Percentiles rank a stretch among this genome's conserved stretches.
These are phyloP conservation scores for Hypoxylon trugodes DNA, from an alignment of 495 filamentous ascomycete genomes.

Conservation along the genomic window DNA sequence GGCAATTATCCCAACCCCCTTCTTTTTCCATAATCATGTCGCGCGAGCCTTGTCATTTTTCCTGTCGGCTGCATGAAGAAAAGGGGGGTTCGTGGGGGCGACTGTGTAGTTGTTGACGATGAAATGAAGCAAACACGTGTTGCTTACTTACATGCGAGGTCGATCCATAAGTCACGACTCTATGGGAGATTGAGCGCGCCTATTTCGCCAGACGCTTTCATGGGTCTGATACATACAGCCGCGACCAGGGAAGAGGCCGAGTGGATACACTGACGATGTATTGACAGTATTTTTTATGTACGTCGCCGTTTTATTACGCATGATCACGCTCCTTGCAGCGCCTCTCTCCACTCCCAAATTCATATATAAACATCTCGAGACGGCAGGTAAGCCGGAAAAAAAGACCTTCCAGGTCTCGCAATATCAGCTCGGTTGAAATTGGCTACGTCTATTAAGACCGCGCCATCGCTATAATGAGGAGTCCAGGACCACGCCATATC, in stretches of 20 bases:
- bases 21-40: background rate
- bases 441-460: background rate
- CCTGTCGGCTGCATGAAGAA: background rate
- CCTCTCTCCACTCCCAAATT: background rate
- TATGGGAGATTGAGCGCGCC: conserved; percentile 2
- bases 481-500: no score
- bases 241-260: background rate
- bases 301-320: conserved; percentile 11
- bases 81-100: background rate
- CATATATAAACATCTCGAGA: background rate
- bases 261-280: conserved; percentile 27
- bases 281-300: conserved; percentile 6
- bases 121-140: background rate
- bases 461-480: background rate
- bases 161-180: background rate
- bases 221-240: conserved; percentile 26
- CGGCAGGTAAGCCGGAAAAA: background rate
- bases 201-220: background rate
- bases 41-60: background rate
- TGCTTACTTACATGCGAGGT: background rate
- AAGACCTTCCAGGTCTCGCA: no score
- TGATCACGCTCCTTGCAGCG: background rate
- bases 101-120: background rate
- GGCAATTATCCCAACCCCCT: background rate
- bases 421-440: no score